Conservation (phyloP, 2,329 filamentous ascomycete genomes). For the Hymenoscyphus occultus region DNA sequence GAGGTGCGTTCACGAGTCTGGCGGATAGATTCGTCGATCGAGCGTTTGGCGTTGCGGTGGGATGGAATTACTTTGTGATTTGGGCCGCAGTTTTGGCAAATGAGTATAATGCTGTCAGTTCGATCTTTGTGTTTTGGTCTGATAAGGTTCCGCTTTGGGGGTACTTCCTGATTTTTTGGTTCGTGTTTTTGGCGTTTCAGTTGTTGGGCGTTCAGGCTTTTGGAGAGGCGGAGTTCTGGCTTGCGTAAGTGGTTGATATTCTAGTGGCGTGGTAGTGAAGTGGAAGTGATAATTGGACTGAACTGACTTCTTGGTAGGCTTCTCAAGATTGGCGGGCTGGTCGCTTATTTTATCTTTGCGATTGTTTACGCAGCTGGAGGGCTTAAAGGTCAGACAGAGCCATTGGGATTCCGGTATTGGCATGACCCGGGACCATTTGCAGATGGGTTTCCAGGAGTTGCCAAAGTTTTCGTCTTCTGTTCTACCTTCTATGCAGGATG, state of each 20-base stretch:
- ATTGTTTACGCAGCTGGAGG: slow-evolving; percentile 70
- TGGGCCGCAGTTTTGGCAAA: slow-evolving; percentile 53
- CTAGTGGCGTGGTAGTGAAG: no score
- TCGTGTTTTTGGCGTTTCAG: slow-evolving; percentile 66
- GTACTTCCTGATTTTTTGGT: slow-evolving; percentile 73
- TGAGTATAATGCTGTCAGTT: slow-evolving; percentile 68
- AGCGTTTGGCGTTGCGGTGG: slow-evolving; percentile 65
- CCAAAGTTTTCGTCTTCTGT: slow-evolving; percentile 66
- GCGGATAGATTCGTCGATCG: slow-evolving; percentile 70
- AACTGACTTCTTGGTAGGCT: slow-evolving; percentile 44
- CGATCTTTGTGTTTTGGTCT: slow-evolving; percentile 64
- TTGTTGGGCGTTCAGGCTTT: slow-evolving; percentile 71
- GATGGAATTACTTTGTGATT: slow-evolving; percentile 41
- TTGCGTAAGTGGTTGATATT: slow-evolving; percentile 43
- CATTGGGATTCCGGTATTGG: slow-evolving; percentile 70
- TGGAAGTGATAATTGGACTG: background rate
- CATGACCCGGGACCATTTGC: slow-evolving; percentile 66
- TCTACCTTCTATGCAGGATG: slow-evolving; percentile 70
- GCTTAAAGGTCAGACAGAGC: slow-evolving; percentile 52
- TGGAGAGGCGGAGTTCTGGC: slow-evolving; percentile 78
- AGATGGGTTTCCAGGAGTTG: slow-evolving; percentile 64
- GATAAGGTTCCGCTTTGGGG: slow-evolving; percentile 60
- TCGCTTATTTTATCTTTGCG: slow-evolving; percentile 71
- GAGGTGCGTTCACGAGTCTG: slow-evolving; percentile 68
- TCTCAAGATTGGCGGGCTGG: slow-evolving; percentile 66